Conservation (phyloP, 2,329 filamentous ascomycete species). For the Apiospora hydei region DNA sequence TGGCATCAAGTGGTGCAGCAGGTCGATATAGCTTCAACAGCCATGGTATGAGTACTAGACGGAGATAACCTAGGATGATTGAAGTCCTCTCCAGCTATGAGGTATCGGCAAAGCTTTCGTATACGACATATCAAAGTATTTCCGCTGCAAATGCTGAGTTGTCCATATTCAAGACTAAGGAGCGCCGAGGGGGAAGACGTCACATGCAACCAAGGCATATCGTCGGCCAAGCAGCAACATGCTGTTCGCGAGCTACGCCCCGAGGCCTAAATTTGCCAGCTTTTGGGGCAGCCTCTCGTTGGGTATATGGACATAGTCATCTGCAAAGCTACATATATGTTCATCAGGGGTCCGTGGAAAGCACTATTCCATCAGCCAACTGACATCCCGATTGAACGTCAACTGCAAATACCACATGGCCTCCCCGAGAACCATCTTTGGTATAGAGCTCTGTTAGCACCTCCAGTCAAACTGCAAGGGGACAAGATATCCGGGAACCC, state of each 20-base stretch:
- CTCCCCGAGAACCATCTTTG: background rate
- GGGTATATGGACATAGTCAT: background rate
- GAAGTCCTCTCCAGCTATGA: background rate
- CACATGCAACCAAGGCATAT: background rate
- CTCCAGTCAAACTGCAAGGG: background rate
- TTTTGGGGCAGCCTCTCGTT: background rate
- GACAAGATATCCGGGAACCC: background rate
- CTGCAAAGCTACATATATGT: background rate
- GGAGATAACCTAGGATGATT: background rate
- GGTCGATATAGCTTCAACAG: background rate
- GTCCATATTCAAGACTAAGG: background rate
- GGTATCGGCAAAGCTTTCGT: background rate
- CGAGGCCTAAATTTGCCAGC: background rate
- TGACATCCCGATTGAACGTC: background rate
- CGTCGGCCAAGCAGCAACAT: background rate
- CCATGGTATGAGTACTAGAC: background rate
- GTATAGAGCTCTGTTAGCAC: background rate
- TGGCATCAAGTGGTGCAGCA: background rate
- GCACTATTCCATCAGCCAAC: background rate
- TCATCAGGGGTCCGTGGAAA: too few species aligned
- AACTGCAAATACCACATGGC: background rate
- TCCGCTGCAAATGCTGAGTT: background rate
- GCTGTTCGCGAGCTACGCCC: background rate
- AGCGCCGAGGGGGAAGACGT: background rate
- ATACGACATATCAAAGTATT: background rate